phyloP scores from a whole-genome alignment of 305 asterid genomes.

The Lippia alba region DNA sequence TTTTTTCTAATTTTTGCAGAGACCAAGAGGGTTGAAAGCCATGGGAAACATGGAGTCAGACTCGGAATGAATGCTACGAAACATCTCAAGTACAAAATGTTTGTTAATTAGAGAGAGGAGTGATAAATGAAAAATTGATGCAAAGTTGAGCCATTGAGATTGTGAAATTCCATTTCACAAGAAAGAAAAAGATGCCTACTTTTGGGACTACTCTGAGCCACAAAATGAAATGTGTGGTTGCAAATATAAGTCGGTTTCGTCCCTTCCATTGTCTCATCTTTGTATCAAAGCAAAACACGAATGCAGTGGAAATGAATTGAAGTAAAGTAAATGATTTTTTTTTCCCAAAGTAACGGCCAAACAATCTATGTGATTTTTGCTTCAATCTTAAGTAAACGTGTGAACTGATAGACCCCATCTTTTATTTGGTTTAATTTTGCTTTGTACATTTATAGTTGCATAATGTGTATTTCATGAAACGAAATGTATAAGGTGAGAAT shows the following conservation, averaged over 20 bases:
- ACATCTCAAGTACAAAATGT: background rate
- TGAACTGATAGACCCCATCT: no score
- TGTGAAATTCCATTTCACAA: constrained; percentile 15
- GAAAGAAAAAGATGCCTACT: background rate
- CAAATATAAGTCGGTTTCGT: no score
- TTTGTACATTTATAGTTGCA: no score
- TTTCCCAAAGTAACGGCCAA: no score
- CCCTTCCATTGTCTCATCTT: background rate
- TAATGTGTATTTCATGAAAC: no score
- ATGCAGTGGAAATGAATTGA: background rate
- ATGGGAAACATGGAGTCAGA: constrained; percentile 92
- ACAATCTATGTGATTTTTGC: no score
- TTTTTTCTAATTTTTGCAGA: constrained; percentile 47
- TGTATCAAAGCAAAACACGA: background rate
- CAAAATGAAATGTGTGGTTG: background rate
- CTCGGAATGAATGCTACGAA: constrained; percentile 42
- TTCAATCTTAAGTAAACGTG: no score
- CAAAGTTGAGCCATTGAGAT: background rate
- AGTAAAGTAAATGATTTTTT: no score
- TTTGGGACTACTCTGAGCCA: background rate
- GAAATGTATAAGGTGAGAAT: no score
- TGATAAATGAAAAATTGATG: constrained; percentile 8
- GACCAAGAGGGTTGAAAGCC: constrained; percentile 91
- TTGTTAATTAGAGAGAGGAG: background rate
- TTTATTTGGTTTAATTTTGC: no score